Base-by-base conservation (phyloP, 306 rosid species). In the Cucurbita maxima region DNA sequence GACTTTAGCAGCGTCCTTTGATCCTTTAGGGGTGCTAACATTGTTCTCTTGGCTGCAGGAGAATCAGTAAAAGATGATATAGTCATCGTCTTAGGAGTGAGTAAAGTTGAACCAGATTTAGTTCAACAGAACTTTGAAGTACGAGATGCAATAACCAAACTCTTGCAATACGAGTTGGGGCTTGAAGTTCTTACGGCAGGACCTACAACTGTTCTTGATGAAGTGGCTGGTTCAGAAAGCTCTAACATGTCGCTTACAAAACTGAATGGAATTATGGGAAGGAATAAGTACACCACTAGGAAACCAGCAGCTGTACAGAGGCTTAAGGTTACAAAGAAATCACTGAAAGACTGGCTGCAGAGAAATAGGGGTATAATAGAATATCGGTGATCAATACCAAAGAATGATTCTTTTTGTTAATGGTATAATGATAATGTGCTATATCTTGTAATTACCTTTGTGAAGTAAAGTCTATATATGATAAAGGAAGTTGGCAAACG, bases 271-370 rank as follows among this genome's bases (percentile, higher is more conserved):
- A 40, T 69, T 10, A 40, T 58, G 47, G 75, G 66, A 73, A 81
- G 83, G 54, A 75, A 73, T 15, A 80, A 79, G 22, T 76, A 76
- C 81, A 81, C 83, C 40, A 84, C 94, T 19, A 84, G 97, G 83
- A 89, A 88, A 76, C 99, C 99, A 15, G 86, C 82, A 58, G 79
- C 79, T 81, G 67, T 91, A 54, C 88, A 89, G 62, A 89, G 95
- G 83, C 76, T 94, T 70, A 86, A 79, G 82, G 88, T 91, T 86
- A 84, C 96, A 47, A 89, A 76, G 82, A 83, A 82, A 75, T 91
- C 97, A 5, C 74, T 94, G 79, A 81, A 75, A 75, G 70, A 73
- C 18, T 91, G 99, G 99, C 75, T 90, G 82, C 83, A 69, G 59
- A 84, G 84, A 76, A 85, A 76, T 62, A 78, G 59, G 73, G 57